These are phyloP conservation scores for Solanum chacoense DNA, from an alignment of 305 asterid genomes.

Conservation along the genomic window DNA sequence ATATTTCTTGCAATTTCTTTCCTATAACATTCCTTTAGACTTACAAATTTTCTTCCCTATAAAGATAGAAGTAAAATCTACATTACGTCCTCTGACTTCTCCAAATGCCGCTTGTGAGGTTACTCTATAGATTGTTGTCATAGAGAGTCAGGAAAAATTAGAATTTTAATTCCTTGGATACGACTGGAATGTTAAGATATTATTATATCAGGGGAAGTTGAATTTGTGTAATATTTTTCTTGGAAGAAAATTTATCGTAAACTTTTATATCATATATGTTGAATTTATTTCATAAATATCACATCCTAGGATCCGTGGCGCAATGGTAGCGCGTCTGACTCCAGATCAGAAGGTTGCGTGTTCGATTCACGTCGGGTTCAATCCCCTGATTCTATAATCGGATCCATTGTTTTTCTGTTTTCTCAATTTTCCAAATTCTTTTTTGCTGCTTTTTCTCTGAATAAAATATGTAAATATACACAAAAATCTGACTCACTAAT, in stretches of 20 bases:
- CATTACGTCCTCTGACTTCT: not conserved
- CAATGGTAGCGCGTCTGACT: constrained; percentile 93
- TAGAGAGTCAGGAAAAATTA: not conserved
- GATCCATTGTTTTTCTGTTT: not conserved
- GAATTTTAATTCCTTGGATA: not conserved
- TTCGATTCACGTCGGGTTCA: constrained; percentile 71
- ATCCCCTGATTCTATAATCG: not conserved
- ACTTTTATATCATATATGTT: fast-evolving
- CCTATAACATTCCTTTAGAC: not conserved
- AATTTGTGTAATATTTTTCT: too few relatives aligned
- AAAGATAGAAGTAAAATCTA: not conserved
- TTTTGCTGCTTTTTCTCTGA: not conserved
- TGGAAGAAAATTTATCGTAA: too few relatives aligned
- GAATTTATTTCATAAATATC: fast-evolving
- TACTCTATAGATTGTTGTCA: too few relatives aligned
- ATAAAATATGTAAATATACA: not conserved
- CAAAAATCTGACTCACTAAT: not conserved
- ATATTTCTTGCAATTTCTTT: not conserved
- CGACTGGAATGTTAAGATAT: not conserved
- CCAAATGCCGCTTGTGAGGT: not conserved
- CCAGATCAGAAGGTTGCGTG: constrained; percentile 96
- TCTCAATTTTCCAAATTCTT: not conserved
- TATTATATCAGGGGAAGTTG: not conserved
- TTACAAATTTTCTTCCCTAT: not conserved
- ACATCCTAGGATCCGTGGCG: constrained; percentile 63